These are phyloP conservation scores for Coniferiporia sulphurascens DNA, from an alignment of 1,284 basidiomycete genomes.

Conservation along the genomic window DNA sequence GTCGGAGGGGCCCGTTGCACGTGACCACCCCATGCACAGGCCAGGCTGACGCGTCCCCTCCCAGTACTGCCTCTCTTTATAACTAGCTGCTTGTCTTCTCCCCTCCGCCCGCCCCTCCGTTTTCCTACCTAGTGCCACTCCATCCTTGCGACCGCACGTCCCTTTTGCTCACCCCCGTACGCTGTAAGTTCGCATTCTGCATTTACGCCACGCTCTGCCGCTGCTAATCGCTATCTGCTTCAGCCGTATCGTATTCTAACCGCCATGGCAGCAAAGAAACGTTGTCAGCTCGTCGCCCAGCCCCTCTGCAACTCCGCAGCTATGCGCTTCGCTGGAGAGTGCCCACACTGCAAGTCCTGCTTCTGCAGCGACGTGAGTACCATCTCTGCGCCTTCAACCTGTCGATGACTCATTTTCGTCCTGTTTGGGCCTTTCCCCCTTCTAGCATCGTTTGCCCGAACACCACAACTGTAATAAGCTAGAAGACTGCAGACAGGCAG, in stretches of 20 bases:
- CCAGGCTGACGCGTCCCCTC: not conserved
- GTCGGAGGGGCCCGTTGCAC: not conserved
- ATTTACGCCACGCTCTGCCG: not conserved
- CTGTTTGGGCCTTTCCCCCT: conserved; percentile 17
- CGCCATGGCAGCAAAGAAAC: conserved; percentile 75
- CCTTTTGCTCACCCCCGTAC: not conserved
- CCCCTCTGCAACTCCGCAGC: conserved; percentile 71
- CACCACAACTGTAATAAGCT: conserved; percentile 76
- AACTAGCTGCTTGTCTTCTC: not conserved
- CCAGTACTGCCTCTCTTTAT: not conserved
- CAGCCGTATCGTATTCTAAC: not conserved
- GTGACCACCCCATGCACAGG: not conserved
- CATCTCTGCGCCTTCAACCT: conserved; percentile 4
- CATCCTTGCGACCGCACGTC: not conserved
- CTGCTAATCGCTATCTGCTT: not conserved
- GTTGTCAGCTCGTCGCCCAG: conserved; percentile 70
- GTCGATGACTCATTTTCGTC: conserved; percentile 11
- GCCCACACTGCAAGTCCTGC: conserved; percentile 68
- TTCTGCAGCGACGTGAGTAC: conserved; percentile 73
- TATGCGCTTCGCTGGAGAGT: conserved; percentile 77
- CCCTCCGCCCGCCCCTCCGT: not conserved
- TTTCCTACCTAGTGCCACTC: not conserved
- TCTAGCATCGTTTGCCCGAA: conserved; percentile 77
- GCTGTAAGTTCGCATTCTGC: not conserved
- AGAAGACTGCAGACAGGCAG: conserved; percentile 76